Conservation (phyloP, 2,329 filamentous ascomycete species). For the Colletotrichum eleusines region DNA sequence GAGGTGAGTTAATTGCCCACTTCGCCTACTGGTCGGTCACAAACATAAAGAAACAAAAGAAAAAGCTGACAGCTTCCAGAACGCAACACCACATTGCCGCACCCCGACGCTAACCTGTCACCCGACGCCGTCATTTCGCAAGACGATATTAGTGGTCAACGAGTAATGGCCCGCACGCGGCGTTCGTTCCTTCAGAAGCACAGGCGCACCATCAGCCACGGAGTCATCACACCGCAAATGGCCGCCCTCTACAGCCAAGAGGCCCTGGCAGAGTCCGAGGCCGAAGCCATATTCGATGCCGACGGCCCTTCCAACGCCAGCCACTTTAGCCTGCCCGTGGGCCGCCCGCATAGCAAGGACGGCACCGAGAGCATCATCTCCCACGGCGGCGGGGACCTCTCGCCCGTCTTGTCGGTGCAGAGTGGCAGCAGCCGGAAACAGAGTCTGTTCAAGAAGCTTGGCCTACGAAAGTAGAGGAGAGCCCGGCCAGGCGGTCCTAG, state of each 20-base stretch:
- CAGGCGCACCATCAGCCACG: conserved; percentile 61
- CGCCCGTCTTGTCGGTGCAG: conserved; percentile 34
- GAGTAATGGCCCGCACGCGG: conserved; percentile 57
- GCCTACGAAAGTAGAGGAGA: conserved; percentile 36
- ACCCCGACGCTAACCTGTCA: conserved; percentile 71
- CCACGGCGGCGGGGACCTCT: conserved; percentile 44
- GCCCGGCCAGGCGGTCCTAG: neutral
- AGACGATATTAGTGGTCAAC: conserved; percentile 62
- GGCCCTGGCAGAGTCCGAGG: conserved; percentile 44
- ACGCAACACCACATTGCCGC: conserved; percentile 71
- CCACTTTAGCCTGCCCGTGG: conserved; percentile 30
- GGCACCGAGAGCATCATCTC: conserved; percentile 54
- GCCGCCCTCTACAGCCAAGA: conserved; percentile 51
- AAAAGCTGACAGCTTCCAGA: conserved; percentile 47
- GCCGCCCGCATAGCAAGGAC: conserved; percentile 50
- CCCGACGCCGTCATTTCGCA: conserved; percentile 68
- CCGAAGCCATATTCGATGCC: conserved; percentile 28
- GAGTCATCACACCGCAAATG: conserved; percentile 55
- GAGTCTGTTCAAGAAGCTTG: conserved; percentile 33
- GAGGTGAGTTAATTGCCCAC: conserved; percentile 51
- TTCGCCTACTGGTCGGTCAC: neutral
- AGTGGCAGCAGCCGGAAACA: conserved; percentile 16
- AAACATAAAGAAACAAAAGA: no score
- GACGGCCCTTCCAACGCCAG: conserved; percentile 25
- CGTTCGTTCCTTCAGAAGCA: conserved; percentile 62